These are phyloP conservation scores for Kwoniella pini DNA, from an alignment of 768 basidiomycete genomes.

Conservation along the genomic window DNA sequence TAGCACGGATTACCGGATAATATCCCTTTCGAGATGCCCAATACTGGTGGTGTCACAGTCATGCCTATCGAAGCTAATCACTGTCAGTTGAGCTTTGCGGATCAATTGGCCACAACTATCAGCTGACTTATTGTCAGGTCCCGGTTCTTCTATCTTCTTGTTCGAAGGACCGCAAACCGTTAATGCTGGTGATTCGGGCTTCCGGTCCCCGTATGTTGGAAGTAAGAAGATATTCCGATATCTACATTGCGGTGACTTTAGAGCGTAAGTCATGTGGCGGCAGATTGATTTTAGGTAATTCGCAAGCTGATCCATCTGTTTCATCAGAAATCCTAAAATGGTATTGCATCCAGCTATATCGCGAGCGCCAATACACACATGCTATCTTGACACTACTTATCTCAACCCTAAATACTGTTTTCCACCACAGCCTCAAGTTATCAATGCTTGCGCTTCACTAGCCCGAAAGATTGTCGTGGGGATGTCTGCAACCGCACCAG, in stretches of 20 bases:
- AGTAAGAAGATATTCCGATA: constrained; percentile 74
- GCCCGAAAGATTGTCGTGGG: constrained; percentile 62
- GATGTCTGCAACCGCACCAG: constrained; percentile 32
- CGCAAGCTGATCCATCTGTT: constrained; percentile 58
- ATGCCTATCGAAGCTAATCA: constrained; percentile 98
- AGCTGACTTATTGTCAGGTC: constrained; percentile 56
- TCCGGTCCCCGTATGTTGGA: constrained; percentile 71
- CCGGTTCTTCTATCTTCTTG: constrained; percentile 89
- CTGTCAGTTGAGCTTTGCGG: constrained; percentile 61
- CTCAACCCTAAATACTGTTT: constrained; percentile 92
- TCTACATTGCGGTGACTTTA: constrained; percentile 81
- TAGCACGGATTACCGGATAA: constrained; percentile 77
- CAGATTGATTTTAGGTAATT: neutral
- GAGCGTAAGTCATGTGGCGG: constrained; percentile 40
- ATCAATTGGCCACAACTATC: no score
- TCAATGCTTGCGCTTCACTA: constrained; percentile 86
- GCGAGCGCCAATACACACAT: constrained; percentile 77
- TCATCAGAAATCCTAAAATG: constrained; percentile 84
- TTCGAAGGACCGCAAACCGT: constrained; percentile 90
- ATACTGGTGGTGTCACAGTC: constrained; percentile 80
- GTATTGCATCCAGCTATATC: constrained; percentile 78
- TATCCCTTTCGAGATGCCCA: constrained; percentile 68
- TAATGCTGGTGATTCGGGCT: constrained; percentile 79
- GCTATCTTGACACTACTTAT: constrained; percentile 96
- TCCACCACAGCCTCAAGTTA: constrained; percentile 90